Percentiles rank a stretch among this genome's conserved stretches.
phyloP scores from a whole-genome alignment of 2,329 filamentous ascomycete species.

The Biscogniauxia marginata region DNA sequence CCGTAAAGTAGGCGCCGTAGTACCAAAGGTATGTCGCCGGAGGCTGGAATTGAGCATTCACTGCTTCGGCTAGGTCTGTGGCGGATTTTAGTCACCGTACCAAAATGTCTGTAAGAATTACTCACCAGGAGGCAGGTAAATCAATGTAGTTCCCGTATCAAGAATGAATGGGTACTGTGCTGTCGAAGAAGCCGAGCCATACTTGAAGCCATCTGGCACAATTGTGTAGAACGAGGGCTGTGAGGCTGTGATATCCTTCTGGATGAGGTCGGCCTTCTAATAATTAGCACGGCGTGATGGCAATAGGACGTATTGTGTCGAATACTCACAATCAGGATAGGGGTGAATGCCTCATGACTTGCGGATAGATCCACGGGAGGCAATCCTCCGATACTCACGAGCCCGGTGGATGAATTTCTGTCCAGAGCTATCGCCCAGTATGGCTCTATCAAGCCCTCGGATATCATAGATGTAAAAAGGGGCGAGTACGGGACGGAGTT shows the following conservation, averaged over 20 bases:
- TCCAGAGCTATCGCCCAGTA: constrained; percentile 49
- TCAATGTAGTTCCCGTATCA: constrained; percentile 52
- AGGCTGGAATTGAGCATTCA: constrained; percentile 47
- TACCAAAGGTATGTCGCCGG: constrained; percentile 46
- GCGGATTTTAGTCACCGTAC: neutral
- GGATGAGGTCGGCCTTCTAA: constrained; percentile 43
- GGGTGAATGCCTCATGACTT: constrained; percentile 31
- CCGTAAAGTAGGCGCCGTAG: constrained; percentile 48
- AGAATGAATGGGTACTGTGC: constrained; percentile 49
- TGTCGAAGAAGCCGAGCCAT: constrained; percentile 40
- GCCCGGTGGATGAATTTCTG: constrained; percentile 45
- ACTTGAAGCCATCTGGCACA: constrained; percentile 47
- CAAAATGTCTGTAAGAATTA: constrained; percentile 3
- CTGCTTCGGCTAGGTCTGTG: constrained; percentile 45
- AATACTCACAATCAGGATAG: constrained; percentile 45
- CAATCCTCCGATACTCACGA: constrained; percentile 48
- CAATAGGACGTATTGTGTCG: neutral
- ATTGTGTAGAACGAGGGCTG: constrained; percentile 54
- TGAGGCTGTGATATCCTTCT: constrained; percentile 37
- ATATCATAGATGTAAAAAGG: constrained; percentile 48
- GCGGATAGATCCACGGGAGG: constrained; percentile 36
- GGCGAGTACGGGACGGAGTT: constrained; percentile 45
- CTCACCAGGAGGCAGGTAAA: constrained; percentile 49
- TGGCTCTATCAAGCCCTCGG: constrained; percentile 44
- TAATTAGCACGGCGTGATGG: neutral